Evolutionary conservation across 2,329 filamentous ascomycete species (phyloP).

Genomic region (Fusarium temperatum): DNA sequence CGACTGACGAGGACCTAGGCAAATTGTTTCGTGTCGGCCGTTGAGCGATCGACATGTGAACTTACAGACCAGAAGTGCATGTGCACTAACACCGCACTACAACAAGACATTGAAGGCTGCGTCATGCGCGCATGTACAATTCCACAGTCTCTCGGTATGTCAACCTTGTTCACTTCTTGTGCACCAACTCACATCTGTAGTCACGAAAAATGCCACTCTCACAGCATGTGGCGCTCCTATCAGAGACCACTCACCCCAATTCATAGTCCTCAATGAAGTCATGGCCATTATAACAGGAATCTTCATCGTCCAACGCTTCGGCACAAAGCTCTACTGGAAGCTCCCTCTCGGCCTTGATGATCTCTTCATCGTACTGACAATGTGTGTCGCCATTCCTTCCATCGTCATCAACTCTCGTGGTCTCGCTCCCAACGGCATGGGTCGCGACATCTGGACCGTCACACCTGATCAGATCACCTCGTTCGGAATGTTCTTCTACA

Average conservation of each 20-base stretch:
- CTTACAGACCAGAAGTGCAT: slow-evolving; percentile 43
- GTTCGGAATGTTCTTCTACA: slow-evolving; percentile 55
- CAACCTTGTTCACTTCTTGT: not conserved
- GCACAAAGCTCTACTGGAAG: slow-evolving; percentile 47
- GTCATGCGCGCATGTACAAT: slow-evolving; percentile 43
- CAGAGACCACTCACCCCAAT: slow-evolving; percentile 43
- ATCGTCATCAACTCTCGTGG: slow-evolving; percentile 46
- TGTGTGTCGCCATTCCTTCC: slow-evolving; percentile 43
- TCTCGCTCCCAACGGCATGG: slow-evolving; percentile 53
- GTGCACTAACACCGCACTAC: slow-evolving; percentile 43
- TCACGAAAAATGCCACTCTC: slow-evolving; percentile 39
- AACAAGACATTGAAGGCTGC: slow-evolving; percentile 41
- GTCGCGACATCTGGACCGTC: slow-evolving; percentile 62
- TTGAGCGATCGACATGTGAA: slow-evolving; percentile 42
- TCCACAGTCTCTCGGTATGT: slow-evolving; percentile 46
- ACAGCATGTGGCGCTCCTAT: slow-evolving; percentile 42
- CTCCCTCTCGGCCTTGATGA: slow-evolving; percentile 52
- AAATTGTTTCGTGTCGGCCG: slow-evolving; percentile 38
- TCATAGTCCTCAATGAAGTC: slow-evolving; percentile 30
- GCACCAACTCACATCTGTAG: slow-evolving; percentile 15
- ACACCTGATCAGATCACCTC: slow-evolving; percentile 51
- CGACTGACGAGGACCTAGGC: slow-evolving; percentile 29
- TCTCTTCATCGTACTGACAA: slow-evolving; percentile 45
- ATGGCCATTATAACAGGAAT: slow-evolving; percentile 47
- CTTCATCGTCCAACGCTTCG: slow-evolving; percentile 55